Evolutionary conservation across 1,139 yeast species (phyloP).

Genomic region (Saccharomyces hybrid): DNA sequence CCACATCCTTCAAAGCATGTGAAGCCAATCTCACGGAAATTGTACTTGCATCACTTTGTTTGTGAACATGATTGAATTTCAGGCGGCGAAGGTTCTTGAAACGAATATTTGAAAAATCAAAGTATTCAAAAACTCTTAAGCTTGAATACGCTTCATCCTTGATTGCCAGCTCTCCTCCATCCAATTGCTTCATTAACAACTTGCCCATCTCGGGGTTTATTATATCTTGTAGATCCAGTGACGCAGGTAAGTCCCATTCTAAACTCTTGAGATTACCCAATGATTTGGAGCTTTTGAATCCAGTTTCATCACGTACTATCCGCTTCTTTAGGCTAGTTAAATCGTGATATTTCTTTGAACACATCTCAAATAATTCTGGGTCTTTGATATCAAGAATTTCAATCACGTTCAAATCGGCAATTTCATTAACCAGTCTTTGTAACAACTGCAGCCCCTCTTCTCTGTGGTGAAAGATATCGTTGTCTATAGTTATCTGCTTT

Average conservation of each 20-base stretch:
- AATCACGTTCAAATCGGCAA: constrained; percentile 13
- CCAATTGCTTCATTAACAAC: constrained; percentile 1
- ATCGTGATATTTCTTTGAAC: constrained; percentile 10
- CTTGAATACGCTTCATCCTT: constrained; percentile 35
- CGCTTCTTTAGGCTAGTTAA: constrained; percentile 14
- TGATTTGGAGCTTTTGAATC: constrained; percentile 11
- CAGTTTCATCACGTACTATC: constrained; percentile 10
- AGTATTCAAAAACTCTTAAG: constrained; percentile 29
- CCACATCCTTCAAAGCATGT: constrained; percentile 23
- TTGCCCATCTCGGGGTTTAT: constrained; percentile 1
- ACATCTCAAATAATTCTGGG: constrained; percentile 7
- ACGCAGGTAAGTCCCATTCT: constrained; percentile 11
- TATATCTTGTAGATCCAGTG: background rate
- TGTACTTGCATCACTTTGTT: constrained; percentile 33
- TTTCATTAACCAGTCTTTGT: constrained; percentile 13
- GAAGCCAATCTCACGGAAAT: constrained; percentile 28
- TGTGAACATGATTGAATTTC: constrained; percentile 38
- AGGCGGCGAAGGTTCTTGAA: constrained; percentile 23
- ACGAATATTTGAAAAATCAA: constrained; percentile 20
- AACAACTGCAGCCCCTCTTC: constrained; percentile 15
- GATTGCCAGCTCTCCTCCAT: constrained; percentile 16
- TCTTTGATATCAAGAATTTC: constrained; percentile 19
- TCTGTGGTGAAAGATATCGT: constrained; percentile 20
- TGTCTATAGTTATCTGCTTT: constrained; percentile 19
- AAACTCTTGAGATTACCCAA: constrained; percentile 7